Percentiles rank a stretch among this genome's conserved stretches.
These are phyloP conservation scores for Silene noctiflora DNA, from an alignment of 179 eudicot genomes.

Conservation along the genomic window DNA sequence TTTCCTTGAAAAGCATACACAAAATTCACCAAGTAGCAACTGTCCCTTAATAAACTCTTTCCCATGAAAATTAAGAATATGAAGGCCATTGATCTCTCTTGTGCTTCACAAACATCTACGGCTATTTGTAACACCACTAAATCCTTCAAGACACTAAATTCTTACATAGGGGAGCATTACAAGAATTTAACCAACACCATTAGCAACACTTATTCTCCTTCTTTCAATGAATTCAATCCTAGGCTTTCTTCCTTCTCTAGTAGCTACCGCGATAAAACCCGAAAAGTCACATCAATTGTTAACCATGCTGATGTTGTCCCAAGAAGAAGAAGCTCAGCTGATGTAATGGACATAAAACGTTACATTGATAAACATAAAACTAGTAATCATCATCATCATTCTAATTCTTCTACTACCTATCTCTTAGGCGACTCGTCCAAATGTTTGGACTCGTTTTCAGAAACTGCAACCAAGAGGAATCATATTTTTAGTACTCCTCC, in stretches of 20 bases:
- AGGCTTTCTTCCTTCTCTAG: slow-evolving; percentile 28
- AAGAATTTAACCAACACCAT: neutral
- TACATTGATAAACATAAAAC: neutral
- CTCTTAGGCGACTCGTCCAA: slow-evolving; percentile 53
- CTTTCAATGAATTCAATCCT: slow-evolving; percentile 56
- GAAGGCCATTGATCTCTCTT: slow-evolving; percentile 61
- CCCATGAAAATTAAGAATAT: slow-evolving; percentile 35
- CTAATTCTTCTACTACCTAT: slow-evolving; percentile 40
- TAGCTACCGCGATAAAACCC: slow-evolving; percentile 21
- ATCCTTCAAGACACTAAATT: slow-evolving; percentile 20
- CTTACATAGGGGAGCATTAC: too few relatives aligned
- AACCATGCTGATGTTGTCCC: slow-evolving; percentile 19
- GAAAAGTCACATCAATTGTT: slow-evolving; percentile 4
- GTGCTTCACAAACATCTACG: slow-evolving; percentile 82
- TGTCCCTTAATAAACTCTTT: too few relatives aligned
- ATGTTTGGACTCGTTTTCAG: too few relatives aligned
- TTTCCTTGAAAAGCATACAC: too few relatives aligned
- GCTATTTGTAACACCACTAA: slow-evolving; percentile 51
- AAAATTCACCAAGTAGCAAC: too few relatives aligned
- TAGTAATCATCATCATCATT: slow-evolving; percentile 2
- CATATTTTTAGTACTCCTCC: slow-evolving; percentile 24
- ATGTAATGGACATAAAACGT: slow-evolving; percentile 27
- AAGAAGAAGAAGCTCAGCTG: slow-evolving; percentile 50
- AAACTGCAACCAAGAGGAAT: neutral
- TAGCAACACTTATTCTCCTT: neutral